Base-by-base conservation (phyloP, 371 early-diverging fungal species). In the Blyttiomyces sp. region DNA sequence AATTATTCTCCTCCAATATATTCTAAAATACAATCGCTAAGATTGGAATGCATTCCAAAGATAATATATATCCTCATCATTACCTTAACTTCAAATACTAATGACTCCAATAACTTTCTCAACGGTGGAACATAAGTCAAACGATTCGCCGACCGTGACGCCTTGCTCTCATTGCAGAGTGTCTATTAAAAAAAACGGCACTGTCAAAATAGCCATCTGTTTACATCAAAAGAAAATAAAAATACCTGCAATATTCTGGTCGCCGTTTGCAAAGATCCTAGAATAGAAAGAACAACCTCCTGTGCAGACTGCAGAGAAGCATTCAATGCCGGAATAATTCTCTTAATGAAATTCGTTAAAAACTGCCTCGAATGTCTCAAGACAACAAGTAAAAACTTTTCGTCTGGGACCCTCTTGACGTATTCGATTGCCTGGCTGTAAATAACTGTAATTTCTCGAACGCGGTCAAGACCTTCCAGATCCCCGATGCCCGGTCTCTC, bases 41-140 rank as follows among this genome's bases (percentile, higher is more conserved):
- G 26, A n/a, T 48, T 48, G n/a, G 17, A 17, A 24, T 16, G 16
- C 48, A n/a, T n/a, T 48, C 16, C 42, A 42, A 42, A 17, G 24
- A 48, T 48, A 17, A 26, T 24, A 16, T 19, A 48, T 48, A 3
- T 21, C 16, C 48, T 16, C 24, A 21, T 21, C 24, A 23, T 51
- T 39, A 58, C 58, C 58, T 61, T 61, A 21, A 61, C 61, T 54
- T 53, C 54, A 45, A 61, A 61, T 32, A 61, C 31, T 31, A 61
- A 53, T 3, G 61, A 49, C 34, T 61, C 61, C 30, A 61, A 34
- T 6, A 33, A 28, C 45, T 61, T 61, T 27, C 61, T 49, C 13
- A 61, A 33, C 7, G 61, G 61, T n/a, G 61, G 61, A 31, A 61
- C 43, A 54, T 61, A 35, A 32, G 45, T 23, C 2, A 61, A 24